These are phyloP conservation scores for Colletotrichum sp. DNA, from an alignment of 2,329 filamentous ascomycete genomes.

Conservation along the genomic window DNA sequence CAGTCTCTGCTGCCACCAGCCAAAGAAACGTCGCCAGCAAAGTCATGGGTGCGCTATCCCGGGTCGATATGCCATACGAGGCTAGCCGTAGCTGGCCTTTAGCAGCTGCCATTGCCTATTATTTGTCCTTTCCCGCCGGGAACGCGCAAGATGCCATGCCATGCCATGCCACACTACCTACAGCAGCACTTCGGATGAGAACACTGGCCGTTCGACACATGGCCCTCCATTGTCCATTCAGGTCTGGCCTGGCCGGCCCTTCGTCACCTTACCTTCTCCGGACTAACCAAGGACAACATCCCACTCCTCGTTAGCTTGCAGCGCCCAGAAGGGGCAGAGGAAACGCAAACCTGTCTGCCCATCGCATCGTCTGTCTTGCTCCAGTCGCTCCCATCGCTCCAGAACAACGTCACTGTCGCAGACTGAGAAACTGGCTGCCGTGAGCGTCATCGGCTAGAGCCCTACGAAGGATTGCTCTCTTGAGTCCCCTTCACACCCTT, in stretches of 20 bases:
- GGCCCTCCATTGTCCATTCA: neutral
- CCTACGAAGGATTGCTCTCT: neutral
- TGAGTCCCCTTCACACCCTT: conserved; percentile 4
- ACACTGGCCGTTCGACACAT: conserved; percentile 7
- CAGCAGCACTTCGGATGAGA: neutral
- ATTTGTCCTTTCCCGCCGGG: conserved; percentile 13
- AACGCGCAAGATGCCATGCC: conserved; percentile 1
- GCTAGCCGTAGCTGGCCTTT: conserved; percentile 2
- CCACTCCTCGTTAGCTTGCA: neutral
- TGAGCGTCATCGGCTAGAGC: neutral
- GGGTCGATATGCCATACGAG: conserved; percentile 18
- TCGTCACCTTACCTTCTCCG: neutral
- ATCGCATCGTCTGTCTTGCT: neutral
- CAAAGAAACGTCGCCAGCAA: conserved; percentile 21
- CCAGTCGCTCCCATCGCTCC: neutral
- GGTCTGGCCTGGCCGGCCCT: neutral
- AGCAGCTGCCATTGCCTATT: neutral
- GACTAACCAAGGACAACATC: neutral
- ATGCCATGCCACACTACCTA: neutral
- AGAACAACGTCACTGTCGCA: conserved; percentile 7
- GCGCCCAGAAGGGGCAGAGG: conserved; percentile 2
- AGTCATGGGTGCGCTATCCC: conserved; percentile 18
- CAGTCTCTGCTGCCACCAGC: neutral
- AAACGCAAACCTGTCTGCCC: neutral
- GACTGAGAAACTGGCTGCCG: neutral